Conservation (phyloP, 1,284 basidiomycete genomes). For the Megacollybia platyphylla region DNA sequence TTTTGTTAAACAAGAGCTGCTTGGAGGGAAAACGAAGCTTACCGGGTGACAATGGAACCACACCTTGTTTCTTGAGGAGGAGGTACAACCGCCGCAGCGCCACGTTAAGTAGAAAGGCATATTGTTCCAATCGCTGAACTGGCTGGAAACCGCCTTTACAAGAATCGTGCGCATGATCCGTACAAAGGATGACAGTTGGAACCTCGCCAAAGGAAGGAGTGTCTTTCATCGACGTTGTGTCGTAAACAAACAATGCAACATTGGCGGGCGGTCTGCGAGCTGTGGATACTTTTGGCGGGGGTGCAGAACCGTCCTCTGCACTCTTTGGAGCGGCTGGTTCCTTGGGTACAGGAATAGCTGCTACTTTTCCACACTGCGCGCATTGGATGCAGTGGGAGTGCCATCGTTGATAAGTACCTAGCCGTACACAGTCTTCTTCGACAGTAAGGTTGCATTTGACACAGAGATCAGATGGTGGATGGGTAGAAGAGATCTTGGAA, state of each 20-base stretch:
- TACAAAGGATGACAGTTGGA: constrained; percentile 64
- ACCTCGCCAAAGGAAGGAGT: constrained; percentile 56
- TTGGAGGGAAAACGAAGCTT: constrained; percentile 17
- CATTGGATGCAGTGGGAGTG: constrained; percentile 90
- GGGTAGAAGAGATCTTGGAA: constrained; percentile 38
- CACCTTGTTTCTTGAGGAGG: constrained; percentile 84
- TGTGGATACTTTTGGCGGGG: constrained; percentile 41
- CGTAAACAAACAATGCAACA: constrained; percentile 66
- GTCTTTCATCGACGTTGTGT: constrained; percentile 50
- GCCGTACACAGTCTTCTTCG: constrained; percentile 92
- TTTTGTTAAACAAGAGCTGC: constrained; percentile 6
- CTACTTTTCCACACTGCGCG: constrained; percentile 64
- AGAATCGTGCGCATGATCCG: constrained; percentile 55
- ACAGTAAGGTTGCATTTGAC: constrained; percentile 82
- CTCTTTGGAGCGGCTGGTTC: constrained; percentile 15
- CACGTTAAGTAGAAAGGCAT: constrained; percentile 93
- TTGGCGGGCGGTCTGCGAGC: constrained; percentile 67
- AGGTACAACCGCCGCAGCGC: constrained; percentile 87
- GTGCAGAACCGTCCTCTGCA: constrained; percentile 14
- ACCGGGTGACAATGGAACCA: constrained; percentile 73
- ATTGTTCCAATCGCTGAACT: constrained; percentile 93
- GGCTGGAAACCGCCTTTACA: constrained; percentile 76
- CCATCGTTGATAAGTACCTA: constrained; percentile 94
- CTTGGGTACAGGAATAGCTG: constrained; percentile 43
- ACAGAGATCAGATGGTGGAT: constrained; percentile 82